phyloP scores from a whole-genome alignment of 768 basidiomycete species.

The Suillus ampliporus region DNA sequence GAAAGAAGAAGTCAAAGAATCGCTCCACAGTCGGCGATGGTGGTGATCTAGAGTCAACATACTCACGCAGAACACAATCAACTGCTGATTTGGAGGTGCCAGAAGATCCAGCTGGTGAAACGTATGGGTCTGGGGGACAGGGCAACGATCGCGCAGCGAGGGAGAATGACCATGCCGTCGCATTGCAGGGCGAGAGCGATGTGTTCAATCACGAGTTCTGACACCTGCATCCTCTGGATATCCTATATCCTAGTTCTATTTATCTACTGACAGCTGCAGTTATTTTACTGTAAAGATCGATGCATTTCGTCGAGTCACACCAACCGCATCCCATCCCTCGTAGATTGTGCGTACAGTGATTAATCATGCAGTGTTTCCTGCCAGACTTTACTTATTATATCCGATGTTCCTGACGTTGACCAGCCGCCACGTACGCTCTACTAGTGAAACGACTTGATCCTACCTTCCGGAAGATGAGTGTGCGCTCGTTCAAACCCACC shows the following conservation, averaged over 20 bases:
- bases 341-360: background rate
- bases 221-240: conserved; percentile 6
- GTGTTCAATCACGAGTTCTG: conserved; percentile 74
- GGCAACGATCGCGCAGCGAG: conserved; percentile 15
- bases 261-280: background rate
- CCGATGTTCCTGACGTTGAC: no score
- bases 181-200: conserved; percentile 40
- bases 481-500: no score
- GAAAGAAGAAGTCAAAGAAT: conserved; percentile 66
- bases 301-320: background rate
- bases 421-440: no score
- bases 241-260: background rate
- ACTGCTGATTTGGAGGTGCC: conserved; percentile 56
- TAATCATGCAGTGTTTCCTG: background rate
- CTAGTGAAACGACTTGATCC: no score
- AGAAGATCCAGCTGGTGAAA: conserved; percentile 75
- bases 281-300: background rate
- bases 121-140: conserved; percentile 50
- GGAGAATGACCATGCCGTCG: conserved; percentile 21
- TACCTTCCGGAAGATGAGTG: no score
- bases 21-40: conserved; percentile 47
- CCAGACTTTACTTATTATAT: no score
- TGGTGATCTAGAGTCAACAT: conserved; percentile 34
- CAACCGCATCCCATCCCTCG: background rate
- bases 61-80: conserved; percentile 41